phyloP scores from a whole-genome alignment of 2,329 filamentous ascomycete species.

The Lasiodiplodia sp. region DNA sequence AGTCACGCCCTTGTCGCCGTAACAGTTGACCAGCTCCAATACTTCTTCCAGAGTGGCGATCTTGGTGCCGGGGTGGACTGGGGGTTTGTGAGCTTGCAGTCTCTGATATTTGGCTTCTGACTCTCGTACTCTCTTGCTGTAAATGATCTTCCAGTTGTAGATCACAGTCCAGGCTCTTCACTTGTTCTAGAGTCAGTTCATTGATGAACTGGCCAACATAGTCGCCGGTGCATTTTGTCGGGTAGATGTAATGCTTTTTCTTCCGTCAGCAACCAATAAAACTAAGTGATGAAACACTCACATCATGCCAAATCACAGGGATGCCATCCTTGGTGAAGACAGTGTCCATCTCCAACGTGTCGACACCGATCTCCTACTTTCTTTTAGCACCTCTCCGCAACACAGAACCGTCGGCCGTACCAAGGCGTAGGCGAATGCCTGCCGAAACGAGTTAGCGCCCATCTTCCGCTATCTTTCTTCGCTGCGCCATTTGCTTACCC shows the following conservation, averaged over 20 bases:
- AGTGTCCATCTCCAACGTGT: slow-evolving; percentile 38
- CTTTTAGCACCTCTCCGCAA: neutral
- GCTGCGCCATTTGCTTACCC: slow-evolving; percentile 11
- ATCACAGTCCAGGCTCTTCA: slow-evolving; percentile 37
- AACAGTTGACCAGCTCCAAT: slow-evolving; percentile 36
- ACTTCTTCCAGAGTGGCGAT: slow-evolving; percentile 37
- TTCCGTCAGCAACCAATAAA: neutral
- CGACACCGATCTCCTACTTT: slow-evolving; percentile 33
- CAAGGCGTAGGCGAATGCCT: slow-evolving; percentile 36
- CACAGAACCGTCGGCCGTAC: neutral
- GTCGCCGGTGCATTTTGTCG: slow-evolving; percentile 35
- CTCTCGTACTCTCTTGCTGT: slow-evolving; percentile 30
- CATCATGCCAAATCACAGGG: slow-evolving; percentile 39
- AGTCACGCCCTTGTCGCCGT: slow-evolving; percentile 34
- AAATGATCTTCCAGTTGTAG: slow-evolving; percentile 32
- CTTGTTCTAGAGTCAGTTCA: slow-evolving; percentile 36
- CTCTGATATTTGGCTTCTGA: neutral
- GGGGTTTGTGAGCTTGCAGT: neutral
- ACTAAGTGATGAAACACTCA: neutral
- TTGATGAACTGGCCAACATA: slow-evolving; percentile 35
- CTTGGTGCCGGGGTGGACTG: slow-evolving; percentile 33
- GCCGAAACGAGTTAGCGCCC: neutral
- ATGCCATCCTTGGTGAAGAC: slow-evolving; percentile 38
- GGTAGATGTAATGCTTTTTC: slow-evolving; percentile 33
- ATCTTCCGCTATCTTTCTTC: neutral